These are phyloP conservation scores for Russula dissimulans DNA, from an alignment of 768 basidiomycete genomes.

Conservation along the genomic window DNA sequence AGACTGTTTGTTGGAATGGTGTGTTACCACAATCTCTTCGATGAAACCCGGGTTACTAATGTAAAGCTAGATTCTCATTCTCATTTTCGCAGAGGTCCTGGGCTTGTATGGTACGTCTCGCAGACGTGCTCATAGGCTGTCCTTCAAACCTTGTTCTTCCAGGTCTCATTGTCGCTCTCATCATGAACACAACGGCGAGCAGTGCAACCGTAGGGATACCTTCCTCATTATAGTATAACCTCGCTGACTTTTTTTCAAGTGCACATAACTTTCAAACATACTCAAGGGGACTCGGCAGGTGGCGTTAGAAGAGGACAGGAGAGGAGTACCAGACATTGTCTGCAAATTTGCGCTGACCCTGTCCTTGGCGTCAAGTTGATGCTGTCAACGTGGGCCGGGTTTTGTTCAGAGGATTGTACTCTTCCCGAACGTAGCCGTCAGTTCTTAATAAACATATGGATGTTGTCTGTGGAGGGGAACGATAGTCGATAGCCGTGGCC, in stretches of 20 bases:
- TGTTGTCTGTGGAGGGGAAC: not conserved
- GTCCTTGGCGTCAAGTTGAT: not conserved
- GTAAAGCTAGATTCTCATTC: slow-evolving; percentile 48
- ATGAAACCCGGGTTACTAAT: not conserved
- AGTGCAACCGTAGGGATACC: not conserved
- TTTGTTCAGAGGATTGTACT: not conserved
- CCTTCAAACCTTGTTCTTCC: slow-evolving; percentile 1
- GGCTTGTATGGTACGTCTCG: slow-evolving; percentile 66
- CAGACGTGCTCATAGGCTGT: not conserved
- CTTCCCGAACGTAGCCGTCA: not conserved
- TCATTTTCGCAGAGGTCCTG: slow-evolving; percentile 94
- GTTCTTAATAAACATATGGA: not conserved
- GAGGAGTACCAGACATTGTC: not conserved
- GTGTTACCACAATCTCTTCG: not conserved
- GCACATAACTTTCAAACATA: slow-evolving; percentile 3
- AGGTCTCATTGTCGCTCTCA: slow-evolving; percentile 43
- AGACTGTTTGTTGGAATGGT: slow-evolving; percentile 93
- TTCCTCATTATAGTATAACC: not conserved
- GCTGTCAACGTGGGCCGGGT: not conserved
- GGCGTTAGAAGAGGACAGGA: not conserved
- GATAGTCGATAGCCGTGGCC: not conserved
- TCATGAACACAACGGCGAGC: slow-evolving; percentile 35
- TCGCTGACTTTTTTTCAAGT: slow-evolving; percentile 2
- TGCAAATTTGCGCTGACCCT: not conserved
- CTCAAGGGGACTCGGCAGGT: not conserved